A percentile compares a stretch with the other conserved stretches of the same genome.
phyloP scores from a whole-genome alignment of 371 early-diverging fungal genomes.

The Amoeboaphelidium occidentale region DNA sequence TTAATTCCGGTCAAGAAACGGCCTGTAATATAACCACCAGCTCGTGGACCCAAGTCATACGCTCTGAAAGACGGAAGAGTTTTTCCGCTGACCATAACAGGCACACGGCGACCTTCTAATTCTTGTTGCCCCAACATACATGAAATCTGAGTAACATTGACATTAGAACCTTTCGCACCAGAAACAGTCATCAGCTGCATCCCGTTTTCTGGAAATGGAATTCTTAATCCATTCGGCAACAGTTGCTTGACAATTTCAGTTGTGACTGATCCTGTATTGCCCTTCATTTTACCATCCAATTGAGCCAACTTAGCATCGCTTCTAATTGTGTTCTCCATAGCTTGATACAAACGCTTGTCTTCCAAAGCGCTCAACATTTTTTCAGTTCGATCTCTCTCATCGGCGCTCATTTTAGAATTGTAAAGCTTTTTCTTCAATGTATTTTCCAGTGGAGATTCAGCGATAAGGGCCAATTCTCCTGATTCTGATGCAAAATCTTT shows the following conservation, averaged over 20 bases:
- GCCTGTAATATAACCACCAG: slow-evolving; percentile 94
- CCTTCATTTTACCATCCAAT: slow-evolving; percentile 74
- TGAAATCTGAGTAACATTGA: slow-evolving; percentile 97
- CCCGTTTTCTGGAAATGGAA: slow-evolving; percentile 83
- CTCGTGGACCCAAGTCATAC: slow-evolving; percentile 63
- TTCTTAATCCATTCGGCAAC: slow-evolving; percentile 57
- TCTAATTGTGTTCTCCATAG: slow-evolving; percentile 57
- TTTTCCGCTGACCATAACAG: slow-evolving; percentile 91
- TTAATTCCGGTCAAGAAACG: slow-evolving; percentile 98
- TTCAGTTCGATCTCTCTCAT: background rate
- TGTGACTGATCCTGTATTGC: slow-evolving; percentile 55
- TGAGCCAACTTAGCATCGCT: slow-evolving; percentile 63
- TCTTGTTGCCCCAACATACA: slow-evolving; percentile 98
- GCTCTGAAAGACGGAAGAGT: slow-evolving; percentile 87
- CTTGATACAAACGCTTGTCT: background rate
- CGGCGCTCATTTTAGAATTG: background rate
- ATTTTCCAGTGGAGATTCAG: background rate
- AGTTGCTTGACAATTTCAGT: slow-evolving; percentile 49
- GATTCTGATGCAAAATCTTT: background rate
- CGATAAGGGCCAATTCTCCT: slow-evolving; percentile 1
- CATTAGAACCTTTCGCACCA: slow-evolving; percentile 96
- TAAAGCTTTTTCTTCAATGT: background rate
- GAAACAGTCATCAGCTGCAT: slow-evolving; percentile 97
- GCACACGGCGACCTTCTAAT: slow-evolving; percentile 97
- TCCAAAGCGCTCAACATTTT: background rate